Evolutionary conservation across 1,139 yeast species (phyloP), one percentile per base, ranked within the genome.

Genomic region (Geotrichum australiense): DNA sequence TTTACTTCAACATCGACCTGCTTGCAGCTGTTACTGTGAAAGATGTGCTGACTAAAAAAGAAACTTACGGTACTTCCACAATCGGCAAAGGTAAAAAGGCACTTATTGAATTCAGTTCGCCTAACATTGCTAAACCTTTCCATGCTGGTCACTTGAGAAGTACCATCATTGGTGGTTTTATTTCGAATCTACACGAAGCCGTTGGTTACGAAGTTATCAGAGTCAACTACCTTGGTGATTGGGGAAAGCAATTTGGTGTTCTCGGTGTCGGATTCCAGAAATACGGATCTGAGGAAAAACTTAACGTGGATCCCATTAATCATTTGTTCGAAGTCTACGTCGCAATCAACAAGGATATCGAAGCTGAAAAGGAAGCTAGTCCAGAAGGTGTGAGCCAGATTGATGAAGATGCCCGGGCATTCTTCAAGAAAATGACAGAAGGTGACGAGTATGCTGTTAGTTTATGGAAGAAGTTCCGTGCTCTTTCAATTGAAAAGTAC

Each of bases 81-180:
- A 58, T 85, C 45, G 96, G 94, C 39, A 67, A 68, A 33, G 80
- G 79, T 52, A 81, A 91, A 66, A 83, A 72, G 54, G 71, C 81
- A 19, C 59, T 87, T 40, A 74, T 93, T 53, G 99, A 91, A 64
- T 91, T 93, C 59, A 86, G 96, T 3, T 89, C 97, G 36, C 99
- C 99, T 53, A 91, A 91, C 63, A 91, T 91, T 59, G 99, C 99
- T 52, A 91, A 91, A 66, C 98, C 98, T 11, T 91, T 91, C 82
- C 99, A 91, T 61, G 99, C 99, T 47, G 99, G 99, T 46, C 99
- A 91, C 65, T 78, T 91, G 66, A 80, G 99, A 69, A 85, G 96
- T 32, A 91, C 99, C 29, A 91, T 91, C 60, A 91, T 91, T 61
- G 99, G 99, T 56, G 97, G 98, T n/a, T 91, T 87, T 68, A 65